These are phyloP conservation scores for Fusarium domesticum DNA, from an alignment of 2,329 filamentous ascomycete genomes.

Conservation along the genomic window DNA sequence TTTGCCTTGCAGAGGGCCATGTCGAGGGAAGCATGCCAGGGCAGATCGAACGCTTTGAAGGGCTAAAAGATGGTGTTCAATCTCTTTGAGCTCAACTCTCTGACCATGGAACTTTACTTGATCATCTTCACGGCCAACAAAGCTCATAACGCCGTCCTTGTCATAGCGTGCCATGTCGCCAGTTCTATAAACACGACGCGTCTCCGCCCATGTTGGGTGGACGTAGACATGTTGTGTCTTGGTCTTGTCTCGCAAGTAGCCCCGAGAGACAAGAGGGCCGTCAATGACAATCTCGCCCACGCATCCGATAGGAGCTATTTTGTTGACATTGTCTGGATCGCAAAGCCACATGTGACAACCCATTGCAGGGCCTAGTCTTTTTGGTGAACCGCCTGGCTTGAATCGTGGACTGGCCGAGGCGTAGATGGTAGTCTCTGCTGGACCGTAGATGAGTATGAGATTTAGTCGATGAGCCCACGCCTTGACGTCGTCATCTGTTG, in stretches of 20 bases:
- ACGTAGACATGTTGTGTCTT: slow-evolving; percentile 30
- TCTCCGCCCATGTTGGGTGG: background rate
- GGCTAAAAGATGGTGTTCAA: slow-evolving; percentile 13
- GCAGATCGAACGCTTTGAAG: no score
- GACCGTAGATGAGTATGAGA: slow-evolving; percentile 17
- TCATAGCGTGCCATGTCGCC: slow-evolving; percentile 34
- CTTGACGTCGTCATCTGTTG: background rate
- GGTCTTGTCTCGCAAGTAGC: slow-evolving; percentile 50
- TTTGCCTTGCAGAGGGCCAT: background rate
- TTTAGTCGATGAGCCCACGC: slow-evolving; percentile 11
- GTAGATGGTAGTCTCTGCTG: slow-evolving; percentile 10
- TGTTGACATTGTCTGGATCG: slow-evolving; percentile 37
- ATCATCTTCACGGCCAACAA: slow-evolving; percentile 26
- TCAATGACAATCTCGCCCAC: slow-evolving; percentile 46
- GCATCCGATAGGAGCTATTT: slow-evolving; percentile 39
- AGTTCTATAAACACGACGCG: slow-evolving; percentile 19
- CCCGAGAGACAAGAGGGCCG: slow-evolving; percentile 51
- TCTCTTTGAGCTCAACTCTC: slow-evolving; percentile 10
- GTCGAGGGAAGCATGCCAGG: no score
- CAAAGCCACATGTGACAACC: slow-evolving; percentile 41
- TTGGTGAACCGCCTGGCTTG: background rate
- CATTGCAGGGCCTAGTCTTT: slow-evolving; percentile 39
- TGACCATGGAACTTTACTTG: slow-evolving; percentile 32
- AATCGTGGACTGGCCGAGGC: background rate
- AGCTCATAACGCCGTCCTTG: slow-evolving; percentile 17